Base-by-base conservation (phyloP, 257 asterid genomes). In the Paraleonurus japonicus region DNA sequence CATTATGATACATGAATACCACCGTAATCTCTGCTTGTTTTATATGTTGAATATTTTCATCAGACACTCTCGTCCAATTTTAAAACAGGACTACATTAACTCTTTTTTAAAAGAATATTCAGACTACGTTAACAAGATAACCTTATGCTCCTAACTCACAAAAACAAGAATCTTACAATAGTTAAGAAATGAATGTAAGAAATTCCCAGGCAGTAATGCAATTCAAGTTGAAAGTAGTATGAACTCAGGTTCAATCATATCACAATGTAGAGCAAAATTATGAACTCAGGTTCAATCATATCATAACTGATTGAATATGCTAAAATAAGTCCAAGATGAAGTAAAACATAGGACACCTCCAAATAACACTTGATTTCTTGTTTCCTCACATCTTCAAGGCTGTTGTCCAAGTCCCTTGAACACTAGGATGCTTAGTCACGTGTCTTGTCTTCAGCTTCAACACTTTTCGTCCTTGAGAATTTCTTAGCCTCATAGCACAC, bases 361-460 rank as follows among this genome's bases (percentile, higher is more conserved):
- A 30, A 20, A 23, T 12, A 39, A 65, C 27, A 30, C 8, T 28
- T 28, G 28, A 2, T 5, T 4, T 20, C 58, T 15, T 15, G 61
- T 15, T 24, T 27, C 30, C 60, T 84, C 69, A 78, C 27, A 87
- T 66, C 85, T 83, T 82, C 83, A 85, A 67, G 61, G 58, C 89
- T 2, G 95, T 90, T 1, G 85, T 83, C 98, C 97, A 90, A 7
- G 98, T 90, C 65, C 98, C 95, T 82, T 90, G 98, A 69, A 85
- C 96, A 5, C 95, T 93, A 1, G 96, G 96, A 65, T 89, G 79
- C 61, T 87, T 85, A 0, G 94, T 83, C 6, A 86, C 85, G 32
- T 90, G 97, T 54, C 97, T 84, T 0, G 96, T 88, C 84, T 63
- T 90, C 76, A 90, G 78, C 84, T 90, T 93, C 84, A 88, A 61